Percentiles rank a stretch among this genome's conserved stretches.
These are phyloP conservation scores for Endocalyx cinctus DNA, from an alignment of 2,329 filamentous ascomycete genomes.

Conservation along the genomic window DNA sequence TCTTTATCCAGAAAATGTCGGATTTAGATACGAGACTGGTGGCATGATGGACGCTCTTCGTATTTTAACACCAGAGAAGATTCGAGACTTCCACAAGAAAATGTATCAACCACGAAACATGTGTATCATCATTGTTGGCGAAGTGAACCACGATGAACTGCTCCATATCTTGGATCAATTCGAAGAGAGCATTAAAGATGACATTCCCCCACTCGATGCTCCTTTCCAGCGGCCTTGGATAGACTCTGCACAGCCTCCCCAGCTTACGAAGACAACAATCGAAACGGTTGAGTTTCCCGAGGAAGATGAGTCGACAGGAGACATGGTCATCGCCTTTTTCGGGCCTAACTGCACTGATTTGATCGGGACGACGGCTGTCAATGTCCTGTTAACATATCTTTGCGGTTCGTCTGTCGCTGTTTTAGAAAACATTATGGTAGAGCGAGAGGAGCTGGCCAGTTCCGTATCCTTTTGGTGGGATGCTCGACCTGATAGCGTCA, in stretches of 20 bases:
- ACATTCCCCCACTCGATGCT: conserved; percentile 69
- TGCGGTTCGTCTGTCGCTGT: conserved; percentile 91
- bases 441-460: conserved; percentile 87
- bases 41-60: conserved; percentile 92
- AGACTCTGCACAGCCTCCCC: conserved; percentile 74
- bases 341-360: conserved; percentile 76
- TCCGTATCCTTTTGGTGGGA: conserved; percentile 78
- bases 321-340: conserved; percentile 80
- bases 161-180: conserved; percentile 80
- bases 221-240: conserved; percentile 88
- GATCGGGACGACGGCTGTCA: conserved; percentile 65
- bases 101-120: conserved; percentile 99
- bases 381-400: conserved; percentile 78
- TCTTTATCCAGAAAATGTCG: conserved; percentile 82
- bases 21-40: conserved; percentile 96
- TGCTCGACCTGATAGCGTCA: conserved; percentile 72
- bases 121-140: conserved; percentile 85
- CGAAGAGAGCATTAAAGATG: conserved; percentile 77
- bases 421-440: conserved; percentile 86
- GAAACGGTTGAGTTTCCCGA: conserved; percentile 89
- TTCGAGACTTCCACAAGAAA: conserved; percentile 87
- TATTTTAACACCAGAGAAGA: conserved; percentile 79
- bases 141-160: conserved; percentile 78
- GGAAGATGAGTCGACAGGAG: conserved; percentile 89
- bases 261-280: conserved; percentile 66